Evolutionary conservation across 805 yeast species (phyloP), one percentile per base, ranked within the genome.

Genomic region (Sungouiozyma intestinalis): DNA sequence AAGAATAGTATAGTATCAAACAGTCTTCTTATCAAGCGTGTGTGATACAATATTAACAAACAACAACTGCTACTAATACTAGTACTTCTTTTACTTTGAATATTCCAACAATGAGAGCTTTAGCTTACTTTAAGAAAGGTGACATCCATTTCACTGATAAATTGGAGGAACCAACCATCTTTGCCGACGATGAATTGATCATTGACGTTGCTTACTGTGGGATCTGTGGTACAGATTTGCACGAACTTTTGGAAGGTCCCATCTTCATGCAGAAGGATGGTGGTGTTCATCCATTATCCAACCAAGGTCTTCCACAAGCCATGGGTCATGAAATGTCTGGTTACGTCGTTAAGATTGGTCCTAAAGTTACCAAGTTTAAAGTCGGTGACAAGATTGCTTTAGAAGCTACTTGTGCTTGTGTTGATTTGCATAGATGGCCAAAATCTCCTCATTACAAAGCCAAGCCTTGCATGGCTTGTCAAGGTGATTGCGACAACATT

Each of bases 171-270:
- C 74, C 74, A 1, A 35, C 48, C 33, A 57, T 69, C 37, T 41
- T 48, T 3, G 48, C 57, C 32, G 59, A 59, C 8, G 61, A 63
- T 21, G 73, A 71, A 39, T 63, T 71, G 8, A 53, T 70, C 13
- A 50, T 72, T 29, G 67, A 66, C 15, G 68, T 71, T 16, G 53
- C 64, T 7, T 73, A 62, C 54, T 74, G 80, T 52, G 81, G 82
- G 3, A 74, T 77, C 34, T 77, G 83, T 51, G 82, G 82, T 16
- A 65, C 78, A 1, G 81, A 76, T 52, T 58, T 76, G 33, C 79
- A 76, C 48, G 77, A 79, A 52, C 76, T 66, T 49, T 47, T 62
- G 16, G 75, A 71, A 32, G 80, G 79, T 1, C 82, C 84, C 16
- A 74, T 74, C 42, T 75, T 78, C 52, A 73, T 74, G 58, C 68